Evolutionary conservation across 495 filamentous ascomycete species (phyloP), one percentile per base, ranked within the genome.

Genomic region (Usnea hakonensis): DNA sequence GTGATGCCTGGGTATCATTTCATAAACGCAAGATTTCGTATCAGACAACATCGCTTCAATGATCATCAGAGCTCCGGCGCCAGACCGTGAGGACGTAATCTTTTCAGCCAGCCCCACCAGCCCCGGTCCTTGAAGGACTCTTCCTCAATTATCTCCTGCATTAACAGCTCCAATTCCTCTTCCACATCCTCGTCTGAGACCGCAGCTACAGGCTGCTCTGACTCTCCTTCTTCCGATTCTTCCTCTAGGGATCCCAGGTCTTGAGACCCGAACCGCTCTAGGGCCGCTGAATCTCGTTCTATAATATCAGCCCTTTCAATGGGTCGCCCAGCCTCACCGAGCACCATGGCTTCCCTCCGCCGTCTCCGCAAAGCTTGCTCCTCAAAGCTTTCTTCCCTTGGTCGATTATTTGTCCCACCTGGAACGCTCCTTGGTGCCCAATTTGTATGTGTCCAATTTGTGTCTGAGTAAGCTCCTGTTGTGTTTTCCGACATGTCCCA

Each of bases 311-410:
- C 76, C 60, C 70, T 70, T 21, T 78, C 77, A 54, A 81, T 68
- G 8, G 80, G 79, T 44, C 72, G 74, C 48, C 74, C 79, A 48
- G 76, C 73, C 55, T 82, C 81, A 64, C 78, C 79, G 55, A 81
- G 61, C 6, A 83, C 81, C 76, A 82, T 81, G 17, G 81, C 81
- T 72, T 83, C 81, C 67, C 81, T 74, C 63, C 79, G 74, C 16
- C 78, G 73, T 46, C 80, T 70, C 13, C 80, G 68, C 57, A 81
- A 68, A 21, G 75, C 74, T 65, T 80, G 80, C 55, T 83, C 80
- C 64, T 80, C 77, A 1, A 67, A 61, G 54, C 73, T 83, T 35
- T 79, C 75, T 40, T 81, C 76, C 37, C 68, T 74, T 5, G 73
- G 62, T 38, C 58, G 23, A 36, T 17, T 38, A 30, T 17, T n/a